Evolutionary conservation across 352 stramenopile genomes (phyloP).

Genomic region (Phytophthora sp.): DNA sequence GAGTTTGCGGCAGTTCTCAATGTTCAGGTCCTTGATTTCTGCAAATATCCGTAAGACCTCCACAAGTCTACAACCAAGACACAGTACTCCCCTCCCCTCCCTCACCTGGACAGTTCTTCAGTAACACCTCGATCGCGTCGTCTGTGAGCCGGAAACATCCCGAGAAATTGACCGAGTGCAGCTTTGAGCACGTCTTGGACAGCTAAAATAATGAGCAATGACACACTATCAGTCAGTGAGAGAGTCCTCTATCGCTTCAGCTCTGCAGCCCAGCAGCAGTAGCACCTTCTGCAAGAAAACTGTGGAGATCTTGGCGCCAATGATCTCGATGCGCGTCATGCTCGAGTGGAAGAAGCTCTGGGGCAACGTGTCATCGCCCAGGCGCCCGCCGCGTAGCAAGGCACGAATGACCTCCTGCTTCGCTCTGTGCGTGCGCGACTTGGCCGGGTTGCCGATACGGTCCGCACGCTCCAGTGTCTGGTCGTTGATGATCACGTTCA

Average conservation of each 20-base stretch:
- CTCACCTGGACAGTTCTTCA: constrained; percentile 81
- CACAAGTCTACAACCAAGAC: background rate
- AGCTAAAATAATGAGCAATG: constrained; percentile 44
- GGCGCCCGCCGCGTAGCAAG: constrained; percentile 69
- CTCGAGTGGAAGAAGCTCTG: constrained; percentile 85
- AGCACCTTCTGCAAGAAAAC: constrained; percentile 71
- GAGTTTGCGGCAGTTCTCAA: constrained; percentile 91
- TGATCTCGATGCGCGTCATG: constrained; percentile 88
- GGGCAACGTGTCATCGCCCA: constrained; percentile 86
- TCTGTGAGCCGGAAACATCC: constrained; percentile 90
- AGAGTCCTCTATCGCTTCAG: background rate
- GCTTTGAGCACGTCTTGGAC: constrained; percentile 79
- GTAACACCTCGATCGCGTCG: constrained; percentile 78
- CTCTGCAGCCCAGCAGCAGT: background rate
- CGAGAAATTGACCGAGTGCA: constrained; percentile 88
- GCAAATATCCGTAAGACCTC: background rate
- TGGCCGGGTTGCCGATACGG: constrained; percentile 72
- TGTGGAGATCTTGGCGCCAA: constrained; percentile 86
- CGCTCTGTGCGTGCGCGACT: constrained; percentile 82
- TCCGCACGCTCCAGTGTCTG: constrained; percentile 68
- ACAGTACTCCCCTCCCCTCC: too few species aligned
- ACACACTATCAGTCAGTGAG: constrained; percentile 2
- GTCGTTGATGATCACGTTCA: constrained; percentile 75
- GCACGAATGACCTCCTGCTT: constrained; percentile 90
- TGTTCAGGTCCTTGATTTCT: constrained; percentile 90